These are phyloP conservation scores for Eucalyptus marginata DNA, from an alignment of 345 rosid genomes.

Conservation along the genomic window DNA sequence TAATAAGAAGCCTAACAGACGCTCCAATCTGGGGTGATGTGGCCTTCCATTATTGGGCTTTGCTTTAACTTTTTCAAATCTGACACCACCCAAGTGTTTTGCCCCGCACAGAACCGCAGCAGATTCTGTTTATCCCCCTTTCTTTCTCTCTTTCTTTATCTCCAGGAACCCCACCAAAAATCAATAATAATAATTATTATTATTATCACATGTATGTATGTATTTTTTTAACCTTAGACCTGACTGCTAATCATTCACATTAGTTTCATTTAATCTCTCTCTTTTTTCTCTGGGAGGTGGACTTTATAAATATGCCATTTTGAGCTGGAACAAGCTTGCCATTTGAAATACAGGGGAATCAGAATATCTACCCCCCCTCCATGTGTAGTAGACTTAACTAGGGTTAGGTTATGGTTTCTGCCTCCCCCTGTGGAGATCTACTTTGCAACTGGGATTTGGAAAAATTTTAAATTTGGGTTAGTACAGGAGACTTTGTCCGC, in stretches of 20 bases:
- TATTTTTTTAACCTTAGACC: background rate
- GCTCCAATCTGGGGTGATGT: background rate
- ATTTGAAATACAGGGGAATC: background rate
- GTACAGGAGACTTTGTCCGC: background rate
- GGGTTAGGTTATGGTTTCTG: background rate
- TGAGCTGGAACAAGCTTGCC: constrained; percentile 39
- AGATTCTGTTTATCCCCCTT: background rate
- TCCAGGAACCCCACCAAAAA: background rate
- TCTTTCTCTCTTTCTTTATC: background rate
- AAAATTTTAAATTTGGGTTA: background rate
- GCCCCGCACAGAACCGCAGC: background rate
- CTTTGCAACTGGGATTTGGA: background rate
- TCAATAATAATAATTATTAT: background rate
- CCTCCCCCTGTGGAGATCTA: background rate
- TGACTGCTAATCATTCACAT: background rate
- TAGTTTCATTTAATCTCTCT: background rate
- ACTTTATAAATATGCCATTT: constrained; percentile 1
- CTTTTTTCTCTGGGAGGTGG: too few relatives aligned
- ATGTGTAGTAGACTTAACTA: background rate
- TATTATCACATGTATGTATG: background rate
- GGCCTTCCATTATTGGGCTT: background rate
- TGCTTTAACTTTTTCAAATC: background rate
- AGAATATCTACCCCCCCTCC: constrained; percentile 1
- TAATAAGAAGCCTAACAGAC: background rate
- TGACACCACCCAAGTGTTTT: background rate